Evolutionary conservation across 148 eudicot genomes (phyloP).

Genomic region (Chenopodium quinoa): DNA sequence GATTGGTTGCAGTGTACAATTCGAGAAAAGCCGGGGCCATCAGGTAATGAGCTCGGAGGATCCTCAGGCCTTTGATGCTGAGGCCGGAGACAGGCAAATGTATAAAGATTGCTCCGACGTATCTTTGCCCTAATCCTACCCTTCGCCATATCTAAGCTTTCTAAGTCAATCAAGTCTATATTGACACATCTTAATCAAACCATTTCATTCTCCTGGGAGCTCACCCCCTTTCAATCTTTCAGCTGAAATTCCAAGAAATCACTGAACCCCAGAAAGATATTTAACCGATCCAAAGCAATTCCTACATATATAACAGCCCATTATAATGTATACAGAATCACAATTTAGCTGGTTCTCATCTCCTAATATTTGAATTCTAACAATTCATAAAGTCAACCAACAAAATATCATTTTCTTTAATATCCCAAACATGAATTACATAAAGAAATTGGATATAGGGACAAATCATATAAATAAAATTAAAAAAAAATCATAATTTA

Average conservation of each 20-base stretch:
- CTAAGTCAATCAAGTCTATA: conserved; percentile 27
- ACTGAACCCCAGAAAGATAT: conserved; percentile 6
- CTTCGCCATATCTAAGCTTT: conserved; percentile 43
- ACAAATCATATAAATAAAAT: conserved; percentile 9
- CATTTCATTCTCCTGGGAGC: not conserved
- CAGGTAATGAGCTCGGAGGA: conserved; percentile 42
- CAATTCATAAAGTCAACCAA: conserved; percentile 24
- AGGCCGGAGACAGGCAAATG: conserved; percentile 59
- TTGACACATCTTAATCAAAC: conserved; percentile 24
- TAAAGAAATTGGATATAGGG: not conserved
- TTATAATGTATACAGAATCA: conserved; percentile 5
- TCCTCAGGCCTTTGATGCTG: conserved; percentile 25
- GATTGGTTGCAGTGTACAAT: conserved; percentile 76
- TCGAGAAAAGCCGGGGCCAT: conserved; percentile 72
- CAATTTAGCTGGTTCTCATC: not conserved
- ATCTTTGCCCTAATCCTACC: conserved; percentile 73
- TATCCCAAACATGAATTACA: not conserved
- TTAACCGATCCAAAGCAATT: conserved; percentile 21
- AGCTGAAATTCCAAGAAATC: conserved; percentile 9
- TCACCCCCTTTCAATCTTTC: conserved; percentile 9
- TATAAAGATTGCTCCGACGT: conserved; percentile 64
- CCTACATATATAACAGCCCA: conserved; percentile 18
- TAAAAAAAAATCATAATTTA: not conserved
- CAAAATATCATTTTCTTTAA: not conserved
- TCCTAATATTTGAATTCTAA: conserved; percentile 1